Percentiles rank a stretch among this genome's conserved stretches.
phyloP scores from a whole-genome alignment of 2,329 filamentous ascomycete species.

The Cladosporium sp. region DNA sequence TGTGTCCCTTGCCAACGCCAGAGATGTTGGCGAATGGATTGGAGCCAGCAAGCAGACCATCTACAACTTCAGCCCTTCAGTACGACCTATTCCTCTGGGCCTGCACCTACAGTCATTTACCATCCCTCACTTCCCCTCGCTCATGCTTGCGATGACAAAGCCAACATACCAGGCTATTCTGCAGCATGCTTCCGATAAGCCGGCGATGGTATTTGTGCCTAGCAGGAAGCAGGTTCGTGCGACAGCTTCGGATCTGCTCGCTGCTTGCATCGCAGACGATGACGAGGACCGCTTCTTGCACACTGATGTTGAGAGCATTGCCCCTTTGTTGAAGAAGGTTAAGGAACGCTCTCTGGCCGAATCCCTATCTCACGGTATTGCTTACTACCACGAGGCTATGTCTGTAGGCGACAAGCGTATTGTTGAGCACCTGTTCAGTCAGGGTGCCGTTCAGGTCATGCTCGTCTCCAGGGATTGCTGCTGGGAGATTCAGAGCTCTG shows the following conservation, averaged over 20 bases:
- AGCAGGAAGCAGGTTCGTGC: slow-evolving; percentile 87
- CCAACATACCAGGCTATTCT: slow-evolving; percentile 86
- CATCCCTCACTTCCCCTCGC: slow-evolving; percentile 92
- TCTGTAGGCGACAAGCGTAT: slow-evolving; percentile 87
- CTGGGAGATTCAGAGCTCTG: slow-evolving; percentile 86
- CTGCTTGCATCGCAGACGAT: slow-evolving; percentile 82
- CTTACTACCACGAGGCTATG: slow-evolving; percentile 94
- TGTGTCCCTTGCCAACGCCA: slow-evolving; percentile 86
- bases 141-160: slow-evolving; percentile 98
- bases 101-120: slow-evolving; percentile 93
- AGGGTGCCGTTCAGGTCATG: slow-evolving; percentile 84
- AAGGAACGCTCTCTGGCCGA: slow-evolving; percentile 84
- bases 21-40: slow-evolving; percentile 96
- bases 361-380: slow-evolving; percentile 87
- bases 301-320: slow-evolving; percentile 74
- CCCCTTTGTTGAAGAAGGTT: slow-evolving; percentile 74
- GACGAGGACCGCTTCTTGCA: slow-evolving; percentile 93
- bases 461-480: slow-evolving; percentile 82
- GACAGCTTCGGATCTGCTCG: slow-evolving; percentile 80
- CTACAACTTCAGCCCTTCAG: slow-evolving; percentile 95
- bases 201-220: slow-evolving; percentile 86
- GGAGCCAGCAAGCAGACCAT: slow-evolving; percentile 97
- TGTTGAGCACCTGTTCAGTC: slow-evolving; percentile 84
- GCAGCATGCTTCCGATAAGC: slow-evolving; percentile 78
- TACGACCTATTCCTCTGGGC: slow-evolving; percentile 83